A percentile compares a stretch with the other conserved stretches of the same genome.
phyloP scores from a whole-genome alignment of 768 basidiomycete genomes.

The Lentinus tigrinus region DNA sequence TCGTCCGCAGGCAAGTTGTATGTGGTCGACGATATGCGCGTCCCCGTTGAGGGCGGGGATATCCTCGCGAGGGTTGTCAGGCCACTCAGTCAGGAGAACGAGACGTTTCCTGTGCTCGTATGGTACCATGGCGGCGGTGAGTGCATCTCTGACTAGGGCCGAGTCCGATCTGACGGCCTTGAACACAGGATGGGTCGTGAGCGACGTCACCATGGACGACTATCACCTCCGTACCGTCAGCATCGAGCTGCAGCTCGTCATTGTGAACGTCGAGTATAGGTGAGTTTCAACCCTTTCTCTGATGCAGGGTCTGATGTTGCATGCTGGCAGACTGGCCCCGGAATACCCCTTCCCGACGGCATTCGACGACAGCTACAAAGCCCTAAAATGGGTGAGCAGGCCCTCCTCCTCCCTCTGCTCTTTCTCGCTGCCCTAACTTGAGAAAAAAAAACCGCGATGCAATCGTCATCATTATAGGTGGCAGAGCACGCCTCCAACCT shows the following conservation, averaged over 20 bases:
- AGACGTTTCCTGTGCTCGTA: not conserved
- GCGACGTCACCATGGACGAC: slow-evolving; percentile 18
- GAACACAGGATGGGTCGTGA: not conserved
- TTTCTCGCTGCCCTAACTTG: no score
- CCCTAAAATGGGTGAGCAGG: slow-evolving; percentile 25
- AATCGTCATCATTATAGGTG: no score
- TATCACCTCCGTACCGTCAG: slow-evolving; percentile 15
- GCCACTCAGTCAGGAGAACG: not conserved
- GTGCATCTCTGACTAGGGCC: no score
- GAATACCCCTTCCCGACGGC: slow-evolving; percentile 24
- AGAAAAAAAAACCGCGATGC: no score
- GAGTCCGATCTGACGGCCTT: not conserved
- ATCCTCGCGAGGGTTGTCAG: not conserved
- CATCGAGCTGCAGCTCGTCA: slow-evolving; percentile 19
- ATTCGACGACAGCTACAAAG: slow-evolving; percentile 21
- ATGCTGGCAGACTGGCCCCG: slow-evolving; percentile 17
- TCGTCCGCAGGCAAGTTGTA: not conserved
- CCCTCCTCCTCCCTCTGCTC: not conserved
- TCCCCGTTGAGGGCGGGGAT: not conserved
- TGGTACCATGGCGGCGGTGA: not conserved
- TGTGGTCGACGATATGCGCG: not conserved
- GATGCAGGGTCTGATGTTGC: not conserved
- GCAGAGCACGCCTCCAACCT: slow-evolving; percentile 9
- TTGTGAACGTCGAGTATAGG: slow-evolving; percentile 23
- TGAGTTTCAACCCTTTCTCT: not conserved